A percentile compares a stretch with the other conserved stretches of the same genome.
These are phyloP conservation scores for Trifolium fragiferum DNA, from an alignment of 306 rosid genomes.

Conservation along the genomic window DNA sequence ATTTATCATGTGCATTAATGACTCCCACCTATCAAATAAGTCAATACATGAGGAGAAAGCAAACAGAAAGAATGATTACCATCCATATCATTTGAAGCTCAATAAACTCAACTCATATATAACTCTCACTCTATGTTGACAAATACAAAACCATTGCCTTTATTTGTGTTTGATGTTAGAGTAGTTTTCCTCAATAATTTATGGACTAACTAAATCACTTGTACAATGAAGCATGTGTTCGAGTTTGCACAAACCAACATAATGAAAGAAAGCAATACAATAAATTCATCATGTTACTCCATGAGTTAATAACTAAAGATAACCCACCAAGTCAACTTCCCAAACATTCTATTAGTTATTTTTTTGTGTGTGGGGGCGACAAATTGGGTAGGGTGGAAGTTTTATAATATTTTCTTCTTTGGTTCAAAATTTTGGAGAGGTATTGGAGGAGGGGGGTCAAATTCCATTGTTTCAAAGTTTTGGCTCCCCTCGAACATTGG, in stretches of 20 bases:
- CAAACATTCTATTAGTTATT: neutral
- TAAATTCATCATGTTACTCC: neutral
- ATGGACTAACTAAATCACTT: neutral
- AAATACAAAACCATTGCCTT: neutral
- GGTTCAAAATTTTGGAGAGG: too few species aligned
- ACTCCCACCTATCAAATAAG: neutral
- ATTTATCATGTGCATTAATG: neutral
- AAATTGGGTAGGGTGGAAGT: neutral
- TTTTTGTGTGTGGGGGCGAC: neutral
- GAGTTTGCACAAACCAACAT: neutral
- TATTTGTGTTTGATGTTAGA: neutral
- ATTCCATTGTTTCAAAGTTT: neutral
- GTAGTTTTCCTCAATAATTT: neutral
- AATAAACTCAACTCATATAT: too few species aligned
- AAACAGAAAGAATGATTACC: neutral
- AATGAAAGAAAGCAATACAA: neutral
- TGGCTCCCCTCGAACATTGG: neutral
- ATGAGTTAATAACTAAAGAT: neutral
- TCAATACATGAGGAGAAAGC: conserved; percentile 11
- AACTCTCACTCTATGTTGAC: neutral
- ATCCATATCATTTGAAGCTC: neutral
- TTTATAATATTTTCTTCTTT: neutral
- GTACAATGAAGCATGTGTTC: neutral
- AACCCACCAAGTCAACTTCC: neutral
- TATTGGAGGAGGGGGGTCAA: neutral